These are phyloP conservation scores for Aspergillus sparsus DNA, from an alignment of 495 filamentous ascomycete genomes.

Conservation along the genomic window DNA sequence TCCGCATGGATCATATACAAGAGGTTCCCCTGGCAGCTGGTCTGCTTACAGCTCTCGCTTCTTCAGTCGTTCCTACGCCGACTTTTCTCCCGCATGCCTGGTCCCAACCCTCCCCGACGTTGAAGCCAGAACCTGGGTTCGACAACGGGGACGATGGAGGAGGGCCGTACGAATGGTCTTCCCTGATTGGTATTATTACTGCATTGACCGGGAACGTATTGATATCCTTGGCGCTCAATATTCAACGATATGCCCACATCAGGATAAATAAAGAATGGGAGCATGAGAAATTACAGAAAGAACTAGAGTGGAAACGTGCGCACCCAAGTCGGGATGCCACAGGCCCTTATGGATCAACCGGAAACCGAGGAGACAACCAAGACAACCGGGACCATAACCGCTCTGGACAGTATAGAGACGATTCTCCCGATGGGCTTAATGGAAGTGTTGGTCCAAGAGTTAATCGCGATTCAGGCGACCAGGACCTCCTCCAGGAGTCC, in stretches of 20 bases:
- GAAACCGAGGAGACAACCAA: constrained; percentile 35
- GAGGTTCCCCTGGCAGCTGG: constrained; percentile 29
- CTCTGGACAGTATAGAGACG: constrained; percentile 33
- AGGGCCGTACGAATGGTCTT: constrained; percentile 76
- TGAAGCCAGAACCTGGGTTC: constrained; percentile 21
- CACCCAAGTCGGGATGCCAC: constrained; percentile 22
- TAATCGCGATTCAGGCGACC: constrained; percentile 24
- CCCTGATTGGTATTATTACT: constrained; percentile 89
- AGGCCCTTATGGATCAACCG: constrained; percentile 39
- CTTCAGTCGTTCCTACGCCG: constrained; percentile 31
- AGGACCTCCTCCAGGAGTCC: constrained; percentile 31
- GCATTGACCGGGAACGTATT: constrained; percentile 89
- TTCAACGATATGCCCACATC: constrained; percentile 94
- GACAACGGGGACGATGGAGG: constrained; percentile 42
- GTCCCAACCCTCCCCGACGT: constrained; percentile 20
- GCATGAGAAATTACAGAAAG: constrained; percentile 46
- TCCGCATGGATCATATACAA: constrained; percentile 23
- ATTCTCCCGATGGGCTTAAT: constrained; percentile 17
- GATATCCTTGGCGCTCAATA: constrained; percentile 93
- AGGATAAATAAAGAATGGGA: constrained; percentile 66
- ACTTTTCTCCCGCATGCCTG: constrained; percentile 20
- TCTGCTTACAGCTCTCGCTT: constrained; percentile 34
- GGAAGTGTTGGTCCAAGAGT: constrained; percentile 9
- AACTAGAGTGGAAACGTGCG: constrained; percentile 33
- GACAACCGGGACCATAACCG: constrained; percentile 5